Base-by-base conservation (phyloP, 164 flowering plant species). In the Vitis cinerea region DNA sequence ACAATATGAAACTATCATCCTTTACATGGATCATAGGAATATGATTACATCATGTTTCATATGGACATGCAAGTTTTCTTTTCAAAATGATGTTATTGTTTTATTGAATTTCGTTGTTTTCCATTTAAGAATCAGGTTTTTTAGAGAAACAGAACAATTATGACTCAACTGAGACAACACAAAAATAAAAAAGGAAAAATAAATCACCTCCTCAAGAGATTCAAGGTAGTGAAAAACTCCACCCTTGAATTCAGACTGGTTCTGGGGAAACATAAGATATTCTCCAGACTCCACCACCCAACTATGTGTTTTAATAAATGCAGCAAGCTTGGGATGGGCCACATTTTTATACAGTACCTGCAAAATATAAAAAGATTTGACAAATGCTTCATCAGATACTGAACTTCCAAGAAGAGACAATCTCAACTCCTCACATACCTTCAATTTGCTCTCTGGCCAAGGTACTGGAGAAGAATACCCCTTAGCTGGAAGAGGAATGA, bases 361-460 rank as follows among this genome's bases (percentile, higher is more conserved):
- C 78, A 84, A 65, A 59, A 50, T 52, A 16, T 27, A 29, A 57
- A 57, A n/a, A 72, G 12, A 52, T 57, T 37, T 29, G 44, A 63
- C 51, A 4, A 49, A 50, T 16, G 6, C 6, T 4, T 17, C 52
- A 17, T 16, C 6, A 66, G n/a, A 52, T 4, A 64, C 27, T 23
- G 1, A 50, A 71, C 8, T 30, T 12, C 9, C 6, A 44, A 6
- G 51, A 56, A 55, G 17, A 6, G 29, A 50, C 12, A 19, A 30
- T 11, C 57, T 23, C 27, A 58, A 48, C 19, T 53, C 57, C 47
- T 19, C 29, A 16, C 11, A 73, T 79, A 92, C 99, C 94, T 88
- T 93, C 12, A 16, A 48, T 83, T 80, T 93, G 83, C 98, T 91
- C 64, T 91, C 90, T 6, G 99, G 94, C 99, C 99, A 95, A 19